Conservation (phyloP, 257 asterid genomes). For the Coffea canephora region DNA sequence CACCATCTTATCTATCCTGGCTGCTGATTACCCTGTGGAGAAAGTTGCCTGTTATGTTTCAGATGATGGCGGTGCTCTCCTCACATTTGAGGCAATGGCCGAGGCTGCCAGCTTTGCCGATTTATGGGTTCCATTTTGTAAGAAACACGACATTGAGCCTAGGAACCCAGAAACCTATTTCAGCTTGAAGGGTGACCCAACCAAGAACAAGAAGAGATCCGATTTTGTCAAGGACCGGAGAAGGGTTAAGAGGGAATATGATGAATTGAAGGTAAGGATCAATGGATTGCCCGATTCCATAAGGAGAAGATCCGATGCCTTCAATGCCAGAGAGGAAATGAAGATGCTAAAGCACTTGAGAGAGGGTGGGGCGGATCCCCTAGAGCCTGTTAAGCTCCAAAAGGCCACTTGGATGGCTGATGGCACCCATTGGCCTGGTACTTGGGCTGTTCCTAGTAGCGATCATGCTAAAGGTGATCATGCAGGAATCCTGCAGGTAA, state of each 20-base stretch:
- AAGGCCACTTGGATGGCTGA: conserved; percentile 53
- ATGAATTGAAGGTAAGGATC: conserved; percentile 42
- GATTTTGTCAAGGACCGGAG: conserved; percentile 44
- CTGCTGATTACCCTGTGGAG: conserved; percentile 44
- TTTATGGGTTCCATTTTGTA: conserved; percentile 44
- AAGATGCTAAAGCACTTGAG: conserved; percentile 38
- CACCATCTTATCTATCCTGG: conserved; percentile 40
- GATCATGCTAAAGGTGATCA: conserved; percentile 46
- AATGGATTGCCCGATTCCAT: conserved; percentile 36
- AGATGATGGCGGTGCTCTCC: conserved; percentile 46
- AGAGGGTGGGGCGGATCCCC: conserved; percentile 33
- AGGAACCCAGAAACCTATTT: conserved; percentile 44
- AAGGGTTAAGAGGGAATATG: conserved; percentile 40
- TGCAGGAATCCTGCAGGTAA: conserved; percentile 40
- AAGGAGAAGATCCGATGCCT: conserved; percentile 40
- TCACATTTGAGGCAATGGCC: conserved; percentile 49
- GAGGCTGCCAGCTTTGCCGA: conserved; percentile 46
- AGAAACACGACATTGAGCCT: conserved; percentile 40
- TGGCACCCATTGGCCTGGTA: conserved; percentile 47
- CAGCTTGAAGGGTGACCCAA: conserved; percentile 34
- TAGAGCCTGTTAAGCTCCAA: conserved; percentile 26
- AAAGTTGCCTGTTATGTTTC: conserved; percentile 40
- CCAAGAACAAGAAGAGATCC: conserved; percentile 35
- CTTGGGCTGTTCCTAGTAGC: conserved; percentile 25
- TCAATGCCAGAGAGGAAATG: conserved; percentile 44